Evolutionary conservation across 345 rosid genomes (phyloP).

Genomic region (Pistacia integerrima): DNA sequence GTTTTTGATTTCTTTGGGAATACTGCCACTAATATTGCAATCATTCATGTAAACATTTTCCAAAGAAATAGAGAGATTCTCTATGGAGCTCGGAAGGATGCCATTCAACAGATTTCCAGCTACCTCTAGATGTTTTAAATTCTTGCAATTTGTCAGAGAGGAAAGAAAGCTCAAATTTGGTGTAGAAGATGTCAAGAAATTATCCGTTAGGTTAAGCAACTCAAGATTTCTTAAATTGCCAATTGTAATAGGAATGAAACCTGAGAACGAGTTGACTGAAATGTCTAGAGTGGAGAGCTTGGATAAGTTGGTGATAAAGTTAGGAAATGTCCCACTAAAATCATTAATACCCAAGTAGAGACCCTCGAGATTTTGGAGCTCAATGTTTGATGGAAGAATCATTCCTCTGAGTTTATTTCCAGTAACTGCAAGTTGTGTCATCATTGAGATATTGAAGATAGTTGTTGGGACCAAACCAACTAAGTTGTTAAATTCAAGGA

Average conservation of each 20-base stretch:
- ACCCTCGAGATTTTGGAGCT: background rate
- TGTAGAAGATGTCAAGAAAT: background rate
- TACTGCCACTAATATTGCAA: conserved; percentile 18
- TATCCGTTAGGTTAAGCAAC: background rate
- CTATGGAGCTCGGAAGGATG: conserved; percentile 14
- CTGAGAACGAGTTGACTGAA: background rate
- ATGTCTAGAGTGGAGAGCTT: background rate
- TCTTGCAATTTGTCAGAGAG: conserved; percentile 21
- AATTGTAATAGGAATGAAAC: conserved; percentile 10
- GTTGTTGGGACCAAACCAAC: background rate
- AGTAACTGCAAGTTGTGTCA: background rate
- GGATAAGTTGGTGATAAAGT: background rate
- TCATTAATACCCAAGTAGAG: background rate
- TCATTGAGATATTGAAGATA: no score
- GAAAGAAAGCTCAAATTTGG: background rate
- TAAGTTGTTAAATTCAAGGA: background rate
- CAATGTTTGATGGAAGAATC: background rate
- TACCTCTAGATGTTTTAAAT: background rate
- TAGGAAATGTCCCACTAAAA: background rate
- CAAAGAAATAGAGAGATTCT: conserved; percentile 12
- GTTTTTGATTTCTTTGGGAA: conserved; percentile 11
- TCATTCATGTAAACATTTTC: background rate
- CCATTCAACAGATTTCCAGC: conserved; percentile 3
- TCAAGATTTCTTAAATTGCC: conserved; percentile 14
- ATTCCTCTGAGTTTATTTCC: background rate